Percentiles rank a stretch among this genome's conserved stretches.
These are phyloP conservation scores for Stemphylium vesicarium DNA, from an alignment of 2,329 filamentous ascomycete species.

Conservation along the genomic window DNA sequence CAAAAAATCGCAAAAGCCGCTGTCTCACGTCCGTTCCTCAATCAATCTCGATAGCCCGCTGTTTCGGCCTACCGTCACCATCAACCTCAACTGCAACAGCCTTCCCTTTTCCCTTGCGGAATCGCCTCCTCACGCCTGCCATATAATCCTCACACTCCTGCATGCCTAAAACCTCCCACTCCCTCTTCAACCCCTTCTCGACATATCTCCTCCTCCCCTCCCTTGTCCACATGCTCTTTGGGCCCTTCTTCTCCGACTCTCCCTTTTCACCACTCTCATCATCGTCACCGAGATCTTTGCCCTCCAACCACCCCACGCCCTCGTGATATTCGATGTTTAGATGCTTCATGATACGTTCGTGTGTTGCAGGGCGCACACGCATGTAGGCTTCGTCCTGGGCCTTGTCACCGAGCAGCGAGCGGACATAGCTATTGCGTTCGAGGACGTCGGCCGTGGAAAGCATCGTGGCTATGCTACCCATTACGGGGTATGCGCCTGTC, in stretches of 20 bases:
- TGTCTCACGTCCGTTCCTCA: background rate
- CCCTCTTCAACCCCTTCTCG: conserved; percentile 19
- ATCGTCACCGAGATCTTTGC: background rate
- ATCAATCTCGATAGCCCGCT: background rate
- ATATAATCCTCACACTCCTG: conserved; percentile 4
- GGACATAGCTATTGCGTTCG: conserved; percentile 27
- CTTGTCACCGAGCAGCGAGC: conserved; percentile 17
- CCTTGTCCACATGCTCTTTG: conserved; percentile 25
- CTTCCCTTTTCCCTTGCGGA: background rate
- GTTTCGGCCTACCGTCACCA: background rate
- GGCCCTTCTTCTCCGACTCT: conserved; percentile 1
- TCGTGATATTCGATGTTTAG: conserved; percentile 13
- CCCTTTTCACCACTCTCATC: background rate
- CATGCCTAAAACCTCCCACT: conserved; percentile 16
- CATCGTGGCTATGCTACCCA: conserved; percentile 32
- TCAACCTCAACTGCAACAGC: background rate
- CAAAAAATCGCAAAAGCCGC: too few relatives aligned
- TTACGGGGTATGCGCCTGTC: conserved; percentile 24
- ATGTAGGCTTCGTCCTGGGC: conserved; percentile 7
- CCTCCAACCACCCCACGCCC: background rate
- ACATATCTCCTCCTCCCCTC: conserved; percentile 28
- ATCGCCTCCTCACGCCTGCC: conserved; percentile 10
- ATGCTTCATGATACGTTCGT: conserved; percentile 30
- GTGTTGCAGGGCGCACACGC: conserved; percentile 21
- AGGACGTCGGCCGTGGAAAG: conserved; percentile 31